Evolutionary conservation across 257 asterid species (phyloP).

Genomic region (Mentha longifolia): DNA sequence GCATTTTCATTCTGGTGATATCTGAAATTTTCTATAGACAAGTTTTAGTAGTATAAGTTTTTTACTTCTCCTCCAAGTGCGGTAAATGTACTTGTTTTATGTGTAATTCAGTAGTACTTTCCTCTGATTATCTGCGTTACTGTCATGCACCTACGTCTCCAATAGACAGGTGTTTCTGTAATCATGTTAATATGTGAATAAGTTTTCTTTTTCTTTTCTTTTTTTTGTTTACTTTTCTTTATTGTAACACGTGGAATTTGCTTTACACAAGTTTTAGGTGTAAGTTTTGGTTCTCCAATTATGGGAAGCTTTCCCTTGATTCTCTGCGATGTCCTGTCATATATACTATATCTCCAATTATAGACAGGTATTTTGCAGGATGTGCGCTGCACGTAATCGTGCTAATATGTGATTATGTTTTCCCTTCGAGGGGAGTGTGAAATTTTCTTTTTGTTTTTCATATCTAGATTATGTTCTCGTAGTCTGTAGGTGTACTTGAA

Average conservation of each 20-base stretch:
- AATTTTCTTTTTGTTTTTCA: slow-evolving; percentile 5
- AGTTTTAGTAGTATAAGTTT: neutral
- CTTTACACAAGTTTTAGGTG: too few relatives aligned
- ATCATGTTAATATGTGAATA: neutral
- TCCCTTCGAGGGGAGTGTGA: slow-evolving; percentile 6
- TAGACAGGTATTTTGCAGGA: neutral
- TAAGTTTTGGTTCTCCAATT: too few relatives aligned
- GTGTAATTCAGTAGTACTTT: slow-evolving; percentile 14
- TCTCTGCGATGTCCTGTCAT: too few relatives aligned
- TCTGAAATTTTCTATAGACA: neutral
- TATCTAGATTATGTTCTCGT: slow-evolving; percentile 10
- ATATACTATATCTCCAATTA: too few relatives aligned
- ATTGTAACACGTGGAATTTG: too few relatives aligned
- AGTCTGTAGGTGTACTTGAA: neutral
- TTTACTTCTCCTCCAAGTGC: neutral
- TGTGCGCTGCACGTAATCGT: neutral
- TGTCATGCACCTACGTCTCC: slow-evolving; percentile 5
- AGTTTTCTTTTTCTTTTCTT: too few relatives aligned
- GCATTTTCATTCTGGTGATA: neutral
- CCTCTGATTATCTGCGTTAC: neutral
- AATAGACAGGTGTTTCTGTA: neutral
- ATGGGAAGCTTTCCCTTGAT: too few relatives aligned
- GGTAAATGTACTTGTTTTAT: neutral
- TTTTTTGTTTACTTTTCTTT: too few relatives aligned
- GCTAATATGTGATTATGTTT: slow-evolving; percentile 15